Evolutionary conservation across 805 yeast species (phyloP).

Genomic region (Candida railenensis): DNA sequence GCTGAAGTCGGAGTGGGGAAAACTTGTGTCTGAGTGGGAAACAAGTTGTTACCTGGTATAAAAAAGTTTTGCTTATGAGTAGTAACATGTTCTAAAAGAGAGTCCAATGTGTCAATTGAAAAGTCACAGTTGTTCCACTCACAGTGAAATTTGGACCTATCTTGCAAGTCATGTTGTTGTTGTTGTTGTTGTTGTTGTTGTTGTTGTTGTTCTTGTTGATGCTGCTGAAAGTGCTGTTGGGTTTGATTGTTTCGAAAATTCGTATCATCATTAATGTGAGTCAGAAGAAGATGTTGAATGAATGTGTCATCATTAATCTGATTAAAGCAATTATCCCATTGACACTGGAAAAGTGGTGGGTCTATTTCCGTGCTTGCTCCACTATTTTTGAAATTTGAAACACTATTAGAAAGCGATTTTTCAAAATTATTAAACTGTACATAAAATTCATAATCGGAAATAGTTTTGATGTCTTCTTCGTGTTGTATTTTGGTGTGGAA

Average conservation of each 20-base stretch:
- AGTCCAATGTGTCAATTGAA: conserved; percentile 49
- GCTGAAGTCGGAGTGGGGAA: not conserved
- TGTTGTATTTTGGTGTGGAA: conserved; percentile 45
- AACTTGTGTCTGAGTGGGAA: not conserved
- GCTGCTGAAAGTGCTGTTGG: not conserved
- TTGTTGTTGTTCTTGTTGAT: conserved; percentile 52
- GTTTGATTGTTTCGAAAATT: not conserved
- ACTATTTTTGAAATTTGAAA: too few species aligned
- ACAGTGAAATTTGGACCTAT: conserved; percentile 44
- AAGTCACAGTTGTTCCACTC: conserved; percentile 77
- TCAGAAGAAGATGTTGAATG: conserved; percentile 24
- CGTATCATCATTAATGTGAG: not conserved
- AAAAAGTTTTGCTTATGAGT: conserved; percentile 19
- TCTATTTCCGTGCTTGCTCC: conserved; percentile 1
- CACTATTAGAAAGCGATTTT: conserved; percentile 6
- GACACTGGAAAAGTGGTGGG: conserved; percentile 37
- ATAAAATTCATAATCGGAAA: conserved; percentile 37
- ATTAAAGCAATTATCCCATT: conserved; percentile 67
- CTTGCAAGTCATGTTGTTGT: not conserved
- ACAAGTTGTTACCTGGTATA: not conserved
- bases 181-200: conserved; percentile 32
- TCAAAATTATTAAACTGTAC: conserved; percentile 33
- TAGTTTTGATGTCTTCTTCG: conserved; percentile 9
- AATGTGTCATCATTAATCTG: conserved; percentile 32
- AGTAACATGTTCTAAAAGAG: conserved; percentile 54